Conservation (phyloP, 2,329 filamentous ascomycete genomes). For the Diplodia scrobiculata region DNA sequence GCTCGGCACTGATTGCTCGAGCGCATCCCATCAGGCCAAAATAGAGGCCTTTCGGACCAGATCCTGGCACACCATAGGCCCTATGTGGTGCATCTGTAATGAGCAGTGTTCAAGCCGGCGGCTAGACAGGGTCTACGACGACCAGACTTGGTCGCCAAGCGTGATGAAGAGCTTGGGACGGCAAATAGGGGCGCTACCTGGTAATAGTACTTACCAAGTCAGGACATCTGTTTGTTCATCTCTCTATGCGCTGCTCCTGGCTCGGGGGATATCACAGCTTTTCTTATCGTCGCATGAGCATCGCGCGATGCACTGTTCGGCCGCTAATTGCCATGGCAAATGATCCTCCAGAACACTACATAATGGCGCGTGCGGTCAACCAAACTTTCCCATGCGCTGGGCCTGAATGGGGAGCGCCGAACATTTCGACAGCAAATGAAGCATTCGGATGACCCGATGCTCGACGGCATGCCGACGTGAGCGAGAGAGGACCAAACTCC, state of each 20-base stretch:
- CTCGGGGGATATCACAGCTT: conserved; percentile 5
- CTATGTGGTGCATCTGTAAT: conserved; percentile 2
- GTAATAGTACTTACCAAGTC: conserved; percentile 5
- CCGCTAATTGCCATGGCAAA: conserved; percentile 17
- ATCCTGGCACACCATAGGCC: conserved; percentile 9
- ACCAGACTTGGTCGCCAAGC: conserved; percentile 9
- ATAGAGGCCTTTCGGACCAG: conserved; percentile 7
- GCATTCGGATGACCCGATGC: neutral
- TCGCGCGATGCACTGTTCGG: neutral
- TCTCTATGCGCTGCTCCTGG: conserved; percentile 3
- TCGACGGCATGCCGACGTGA: neutral
- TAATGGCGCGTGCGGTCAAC: conserved; percentile 2
- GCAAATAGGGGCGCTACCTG: conserved; percentile 20
- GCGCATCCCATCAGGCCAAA: neutral
- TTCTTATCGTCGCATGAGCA: conserved; percentile 17
- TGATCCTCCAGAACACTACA: neutral
- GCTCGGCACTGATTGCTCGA: neutral
- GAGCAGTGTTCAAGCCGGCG: conserved; percentile 3
- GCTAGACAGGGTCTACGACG: conserved; percentile 5
- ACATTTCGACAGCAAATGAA: neutral
- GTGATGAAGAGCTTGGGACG: conserved; percentile 8
- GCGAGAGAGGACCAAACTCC: neutral
- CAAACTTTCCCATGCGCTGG: neutral
- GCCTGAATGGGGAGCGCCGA: conserved; percentile 1
- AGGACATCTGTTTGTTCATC: conserved; percentile 7